A percentile compares a stretch with the other conserved stretches of the same genome.
These are phyloP conservation scores for Blastomyces emzantsi DNA, from an alignment of 2,329 filamentous ascomycete genomes.

Conservation along the genomic window DNA sequence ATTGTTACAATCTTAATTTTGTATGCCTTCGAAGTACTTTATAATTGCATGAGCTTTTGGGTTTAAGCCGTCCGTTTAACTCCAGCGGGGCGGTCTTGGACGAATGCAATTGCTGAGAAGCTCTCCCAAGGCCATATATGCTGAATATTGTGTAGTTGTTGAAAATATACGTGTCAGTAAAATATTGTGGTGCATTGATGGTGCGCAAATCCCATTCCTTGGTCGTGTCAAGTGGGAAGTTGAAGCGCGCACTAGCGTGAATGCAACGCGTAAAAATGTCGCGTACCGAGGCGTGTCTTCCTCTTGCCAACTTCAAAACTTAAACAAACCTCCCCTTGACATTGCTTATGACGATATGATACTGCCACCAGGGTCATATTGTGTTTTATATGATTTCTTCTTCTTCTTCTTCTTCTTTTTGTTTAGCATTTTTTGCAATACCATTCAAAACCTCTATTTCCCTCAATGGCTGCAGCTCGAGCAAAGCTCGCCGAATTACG, in stretches of 20 bases:
- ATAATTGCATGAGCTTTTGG: background rate
- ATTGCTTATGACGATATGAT: conserved; percentile 2
- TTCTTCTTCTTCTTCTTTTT: background rate
- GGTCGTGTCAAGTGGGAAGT: background rate
- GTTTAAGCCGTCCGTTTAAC: background rate
- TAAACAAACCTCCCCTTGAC: background rate
- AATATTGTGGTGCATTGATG: background rate
- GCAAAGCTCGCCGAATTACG: conserved; percentile 58
- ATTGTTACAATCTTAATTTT: background rate
- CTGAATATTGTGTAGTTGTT: background rate
- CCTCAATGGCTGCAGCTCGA: conserved; percentile 16
- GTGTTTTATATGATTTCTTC: background rate
- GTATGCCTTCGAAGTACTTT: background rate
- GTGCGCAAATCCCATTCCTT: background rate
- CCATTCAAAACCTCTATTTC: background rate
- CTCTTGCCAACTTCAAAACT: background rate
- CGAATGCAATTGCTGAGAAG: background rate
- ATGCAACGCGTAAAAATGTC: conserved; percentile 2
- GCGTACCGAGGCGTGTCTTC: conserved; percentile 1
- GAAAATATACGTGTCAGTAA: background rate
- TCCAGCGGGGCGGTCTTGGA: background rate
- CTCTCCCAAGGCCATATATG: background rate
- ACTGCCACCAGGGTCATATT: background rate
- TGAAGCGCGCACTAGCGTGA: conserved; percentile 1
- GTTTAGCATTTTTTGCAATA: background rate